Percentiles rank a stretch among this genome's conserved stretches.
phyloP scores from a whole-genome alignment of 257 asterid genomes.

The Plectranthus barbatus region DNA sequence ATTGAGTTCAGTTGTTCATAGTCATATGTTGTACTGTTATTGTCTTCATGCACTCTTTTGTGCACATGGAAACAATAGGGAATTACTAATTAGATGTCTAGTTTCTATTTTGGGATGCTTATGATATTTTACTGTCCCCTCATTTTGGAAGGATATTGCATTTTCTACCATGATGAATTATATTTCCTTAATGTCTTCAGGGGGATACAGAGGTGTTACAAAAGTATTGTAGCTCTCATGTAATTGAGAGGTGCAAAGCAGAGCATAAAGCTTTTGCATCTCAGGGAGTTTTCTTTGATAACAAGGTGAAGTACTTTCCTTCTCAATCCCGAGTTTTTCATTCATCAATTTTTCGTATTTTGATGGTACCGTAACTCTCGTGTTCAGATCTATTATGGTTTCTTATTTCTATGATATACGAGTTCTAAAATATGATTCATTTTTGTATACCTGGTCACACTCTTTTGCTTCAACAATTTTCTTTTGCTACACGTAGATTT shows the following conservation, averaged over 20 bases:
- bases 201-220: conserved; percentile 56
- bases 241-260: conserved; percentile 85
- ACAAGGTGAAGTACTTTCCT: conserved; percentile 51
- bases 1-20: neutral
- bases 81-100: too few species aligned
- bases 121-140: too few species aligned
- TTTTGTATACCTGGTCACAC: too few species aligned
- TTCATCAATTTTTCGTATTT: neutral
- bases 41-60: too few species aligned
- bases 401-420: too few species aligned
- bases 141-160: too few species aligned
- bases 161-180: conserved; percentile 1
- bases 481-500: conserved; percentile 48
- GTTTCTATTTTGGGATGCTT: too few species aligned
- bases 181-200: conserved; percentile 29
- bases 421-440: too few species aligned
- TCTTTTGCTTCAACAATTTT: too few species aligned
- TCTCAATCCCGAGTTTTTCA: neutral
- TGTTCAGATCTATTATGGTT: neutral
- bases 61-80: too few species aligned
- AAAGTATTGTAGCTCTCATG: conserved; percentile 73
- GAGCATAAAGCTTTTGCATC: conserved; percentile 66
- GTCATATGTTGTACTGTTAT: too few species aligned
- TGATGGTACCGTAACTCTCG: neutral
- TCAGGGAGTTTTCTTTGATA: conserved; percentile 70